A percentile compares a stretch with the other conserved stretches of the same genome.
Evolutionary conservation across 352 stramenopile species (phyloP).

Genomic region (Phytophthora tubulina): DNA sequence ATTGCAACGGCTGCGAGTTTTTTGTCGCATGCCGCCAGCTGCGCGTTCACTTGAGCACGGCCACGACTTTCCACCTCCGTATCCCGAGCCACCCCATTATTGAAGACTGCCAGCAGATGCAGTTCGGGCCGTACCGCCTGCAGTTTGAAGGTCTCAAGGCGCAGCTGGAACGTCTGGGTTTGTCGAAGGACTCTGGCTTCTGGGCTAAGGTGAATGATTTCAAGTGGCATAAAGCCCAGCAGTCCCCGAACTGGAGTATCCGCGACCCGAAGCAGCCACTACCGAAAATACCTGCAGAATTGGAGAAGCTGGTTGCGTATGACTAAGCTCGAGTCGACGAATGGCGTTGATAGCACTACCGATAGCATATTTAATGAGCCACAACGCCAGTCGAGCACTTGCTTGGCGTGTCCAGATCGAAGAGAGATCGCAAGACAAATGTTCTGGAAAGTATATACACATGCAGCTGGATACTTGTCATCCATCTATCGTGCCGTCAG

Average conservation of each 20-base stretch:
- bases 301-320: conserved; percentile 52
- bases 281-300: conserved; percentile 43
- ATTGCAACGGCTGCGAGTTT: conserved; percentile 82
- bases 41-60: conserved; percentile 79
- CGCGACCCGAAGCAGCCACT: conserved; percentile 60
- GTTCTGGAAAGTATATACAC: conserved; percentile 43
- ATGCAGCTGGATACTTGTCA: conserved; percentile 34
- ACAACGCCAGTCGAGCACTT: neutral
- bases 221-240: conserved; percentile 90
- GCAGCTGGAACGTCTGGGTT: conserved; percentile 66
- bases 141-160: conserved; percentile 66
- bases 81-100: conserved; percentile 92
- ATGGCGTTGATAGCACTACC: neutral
- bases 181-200: conserved; percentile 67
- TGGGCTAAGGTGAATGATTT: conserved; percentile 94
- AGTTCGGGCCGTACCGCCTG: conserved; percentile 83
- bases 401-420: conserved; percentile 4
- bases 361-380: conserved; percentile 34
- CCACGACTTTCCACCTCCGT: conserved; percentile 82
- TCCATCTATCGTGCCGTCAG: conserved; percentile 33
- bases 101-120: conserved; percentile 87
- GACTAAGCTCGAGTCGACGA: conserved; percentile 20
- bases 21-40: conserved; percentile 88
- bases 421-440: conserved; percentile 19
- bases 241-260: conserved; percentile 89